Base-by-base conservation (phyloP, 805 yeast species). In the Saturnispora hagleri region DNA sequence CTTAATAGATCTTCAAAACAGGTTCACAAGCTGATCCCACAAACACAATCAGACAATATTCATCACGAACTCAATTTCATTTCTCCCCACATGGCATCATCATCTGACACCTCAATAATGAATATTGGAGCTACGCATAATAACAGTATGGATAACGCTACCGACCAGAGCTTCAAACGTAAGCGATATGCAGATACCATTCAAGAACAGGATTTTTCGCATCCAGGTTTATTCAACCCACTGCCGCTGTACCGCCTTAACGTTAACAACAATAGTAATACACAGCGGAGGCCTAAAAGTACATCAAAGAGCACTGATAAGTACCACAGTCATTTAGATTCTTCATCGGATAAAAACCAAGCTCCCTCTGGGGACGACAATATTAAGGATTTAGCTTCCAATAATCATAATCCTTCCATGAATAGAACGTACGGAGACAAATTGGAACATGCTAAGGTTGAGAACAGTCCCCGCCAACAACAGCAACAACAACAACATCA, bases 401-500 rank as follows among this genome's bases (percentile, higher is more conserved):
- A 18, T 18, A 38, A 38, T 38, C 42, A 38, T 9, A 38, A 18
- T 38, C 12, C 15, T 9, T n/a, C 42, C 13, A 20, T 38, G 6
- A 20, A 20, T 7, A 18, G 17, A 18, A 18, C 22, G 22, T 38
- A 38, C 22, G 13, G 15, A 10, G 24, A 20, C 22, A 38, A 38
- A 9, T 12, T 38, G 18, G 24, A 38, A 18, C 20, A 38, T 38
- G 15, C 22, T 12, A 38, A 38, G 42, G 13, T 18, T 18, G 13
- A 38, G 8, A 17, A 18, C 24, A 17, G 24, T 38, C 13, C 22
- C 15, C 5, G n/a, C 34, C 59, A 50, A 34, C 17, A 31, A 22
- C 53, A 47, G 46, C 53, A 48, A 15, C 51, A 43, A n/a, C 60
- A 56, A 31, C 26, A 22, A 2, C 34, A 31, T 1, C 34, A 31